Evolutionary conservation across 2,329 filamentous ascomycete species (phyloP).

Genomic region (Pseudogymnoascus verrucosus): DNA sequence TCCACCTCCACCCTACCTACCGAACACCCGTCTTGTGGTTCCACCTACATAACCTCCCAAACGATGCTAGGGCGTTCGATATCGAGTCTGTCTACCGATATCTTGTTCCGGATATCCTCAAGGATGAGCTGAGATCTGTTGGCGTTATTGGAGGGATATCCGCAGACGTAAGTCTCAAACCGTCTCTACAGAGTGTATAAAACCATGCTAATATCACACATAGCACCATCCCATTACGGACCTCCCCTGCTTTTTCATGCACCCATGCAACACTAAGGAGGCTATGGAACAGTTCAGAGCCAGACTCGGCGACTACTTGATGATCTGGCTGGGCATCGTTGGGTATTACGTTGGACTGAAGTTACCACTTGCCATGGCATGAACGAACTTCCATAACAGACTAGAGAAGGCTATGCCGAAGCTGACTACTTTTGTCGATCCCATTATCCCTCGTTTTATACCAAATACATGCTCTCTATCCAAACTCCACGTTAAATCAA

Average conservation of each 20-base stretch:
- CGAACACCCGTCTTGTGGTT: conserved; percentile 71
- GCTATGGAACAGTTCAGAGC: conserved; percentile 60
- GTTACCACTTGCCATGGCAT: conserved; percentile 62
- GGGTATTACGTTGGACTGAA: conserved; percentile 72
- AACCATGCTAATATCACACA: conserved; percentile 9
- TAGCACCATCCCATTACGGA: conserved; percentile 66
- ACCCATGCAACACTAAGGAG: conserved; percentile 83
- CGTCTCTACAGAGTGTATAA: background rate
- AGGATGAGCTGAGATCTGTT: conserved; percentile 48
- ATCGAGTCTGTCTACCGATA: conserved; percentile 63
- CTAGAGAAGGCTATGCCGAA: background rate
- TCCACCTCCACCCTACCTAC: conserved; percentile 69
- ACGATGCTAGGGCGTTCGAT: conserved; percentile 48
- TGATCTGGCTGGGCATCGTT: conserved; percentile 83
- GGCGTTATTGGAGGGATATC: conserved; percentile 68
- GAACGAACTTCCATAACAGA: background rate
- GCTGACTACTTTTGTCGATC: conserved; percentile 2
- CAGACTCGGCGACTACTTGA: conserved; percentile 62
- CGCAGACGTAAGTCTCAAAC: conserved; percentile 55
- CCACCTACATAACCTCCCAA: conserved; percentile 50
- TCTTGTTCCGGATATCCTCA: conserved; percentile 61
- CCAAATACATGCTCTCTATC: conserved; percentile 5
- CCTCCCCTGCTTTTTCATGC: conserved; percentile 77
- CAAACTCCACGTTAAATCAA: conserved; percentile 4
- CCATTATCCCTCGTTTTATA: conserved; percentile 7